These are phyloP conservation scores for Vittaforma corneae DNA, from an alignment of 371 early-diverging fungal genomes.

Conservation along the genomic window DNA sequence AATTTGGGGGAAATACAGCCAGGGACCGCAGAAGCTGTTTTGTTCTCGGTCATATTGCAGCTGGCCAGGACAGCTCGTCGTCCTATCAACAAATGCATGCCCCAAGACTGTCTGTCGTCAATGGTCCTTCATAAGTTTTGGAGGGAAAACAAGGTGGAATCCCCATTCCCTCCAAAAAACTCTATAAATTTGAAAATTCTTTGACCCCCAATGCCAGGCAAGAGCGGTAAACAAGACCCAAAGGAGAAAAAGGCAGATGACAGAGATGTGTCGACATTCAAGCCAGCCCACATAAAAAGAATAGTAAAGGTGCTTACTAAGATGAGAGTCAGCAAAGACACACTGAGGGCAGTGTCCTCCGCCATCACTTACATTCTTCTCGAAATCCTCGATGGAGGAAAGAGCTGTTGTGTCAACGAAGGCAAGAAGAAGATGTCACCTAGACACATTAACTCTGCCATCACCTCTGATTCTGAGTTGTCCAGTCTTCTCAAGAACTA, in stretches of 20 bases:
- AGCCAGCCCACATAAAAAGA: slow-evolving; percentile 56
- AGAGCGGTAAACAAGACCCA: slow-evolving; percentile 59
- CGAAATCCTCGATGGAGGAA: slow-evolving; percentile 58
- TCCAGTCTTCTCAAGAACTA: slow-evolving; percentile 10
- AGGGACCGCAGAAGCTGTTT: no score
- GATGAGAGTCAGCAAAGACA: slow-evolving; percentile 55
- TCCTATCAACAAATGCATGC: no score
- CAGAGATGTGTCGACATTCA: slow-evolving; percentile 35
- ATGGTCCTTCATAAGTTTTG: no score
- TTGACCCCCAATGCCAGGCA: slow-evolving; percentile 38
- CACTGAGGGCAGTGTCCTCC: slow-evolving; percentile 49
- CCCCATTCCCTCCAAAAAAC: slow-evolving; percentile 44
- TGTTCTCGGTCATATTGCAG: no score
- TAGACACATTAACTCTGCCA: slow-evolving; percentile 56
- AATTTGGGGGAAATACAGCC: no score
- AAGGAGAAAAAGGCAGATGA: slow-evolving; percentile 44
- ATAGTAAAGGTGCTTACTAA: slow-evolving; percentile 53
- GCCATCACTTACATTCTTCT: slow-evolving; percentile 50
- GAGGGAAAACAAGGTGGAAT: neutral
- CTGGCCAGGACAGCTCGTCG: no score
- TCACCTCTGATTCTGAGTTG: slow-evolving; percentile 56
- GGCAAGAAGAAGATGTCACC: slow-evolving; percentile 59
- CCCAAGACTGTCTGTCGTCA: no score
- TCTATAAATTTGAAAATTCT: slow-evolving; percentile 31
- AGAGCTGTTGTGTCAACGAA: slow-evolving; percentile 51